phyloP scores from a whole-genome alignment of 345 rosid species.

The Dovyalis caffra region DNA sequence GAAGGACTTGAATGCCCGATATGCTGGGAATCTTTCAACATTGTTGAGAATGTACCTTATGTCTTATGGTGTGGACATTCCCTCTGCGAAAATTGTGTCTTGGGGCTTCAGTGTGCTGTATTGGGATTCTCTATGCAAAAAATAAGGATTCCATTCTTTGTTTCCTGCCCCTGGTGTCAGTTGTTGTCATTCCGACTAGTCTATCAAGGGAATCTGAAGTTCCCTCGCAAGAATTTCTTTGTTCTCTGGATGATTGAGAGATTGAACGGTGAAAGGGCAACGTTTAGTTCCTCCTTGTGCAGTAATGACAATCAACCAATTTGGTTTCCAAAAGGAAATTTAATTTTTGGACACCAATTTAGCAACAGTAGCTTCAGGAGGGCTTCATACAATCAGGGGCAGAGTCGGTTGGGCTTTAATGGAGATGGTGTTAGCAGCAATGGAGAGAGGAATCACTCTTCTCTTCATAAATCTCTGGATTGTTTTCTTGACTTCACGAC shows the following conservation, averaged over 20 bases:
- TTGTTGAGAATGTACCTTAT: constrained; percentile 81
- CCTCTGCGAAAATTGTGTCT: constrained; percentile 74
- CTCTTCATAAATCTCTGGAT: constrained; percentile 56
- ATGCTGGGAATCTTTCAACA: constrained; percentile 83
- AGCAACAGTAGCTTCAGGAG: constrained; percentile 25
- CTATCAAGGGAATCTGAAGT: constrained; percentile 61
- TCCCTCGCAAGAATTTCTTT: constrained; percentile 81
- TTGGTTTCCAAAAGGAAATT: constrained; percentile 18
- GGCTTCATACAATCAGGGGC: constrained; percentile 20
- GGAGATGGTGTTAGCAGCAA: neutral
- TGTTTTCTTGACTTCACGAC: constrained; percentile 70
- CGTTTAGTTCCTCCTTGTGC: constrained; percentile 20
- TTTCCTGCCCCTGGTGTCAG: constrained; percentile 91
- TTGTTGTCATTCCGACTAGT: constrained; percentile 70
- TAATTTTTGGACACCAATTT: constrained; percentile 20
- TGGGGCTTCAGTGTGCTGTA: constrained; percentile 71
- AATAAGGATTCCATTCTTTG: constrained; percentile 74
- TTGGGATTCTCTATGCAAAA: constrained; percentile 32
- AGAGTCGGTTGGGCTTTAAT: neutral
- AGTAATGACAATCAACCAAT: constrained; percentile 23
- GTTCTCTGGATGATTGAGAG: constrained; percentile 92
- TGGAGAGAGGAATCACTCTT: constrained; percentile 25
- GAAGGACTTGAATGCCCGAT: constrained; percentile 83
- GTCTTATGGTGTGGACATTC: constrained; percentile 93
- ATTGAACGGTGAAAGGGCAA: constrained; percentile 61